Percentiles rank a stretch among this genome's conserved stretches.
Conservation (phyloP, 192 early-diverging fungal genomes). For the Coemansia sp. region DNA sequence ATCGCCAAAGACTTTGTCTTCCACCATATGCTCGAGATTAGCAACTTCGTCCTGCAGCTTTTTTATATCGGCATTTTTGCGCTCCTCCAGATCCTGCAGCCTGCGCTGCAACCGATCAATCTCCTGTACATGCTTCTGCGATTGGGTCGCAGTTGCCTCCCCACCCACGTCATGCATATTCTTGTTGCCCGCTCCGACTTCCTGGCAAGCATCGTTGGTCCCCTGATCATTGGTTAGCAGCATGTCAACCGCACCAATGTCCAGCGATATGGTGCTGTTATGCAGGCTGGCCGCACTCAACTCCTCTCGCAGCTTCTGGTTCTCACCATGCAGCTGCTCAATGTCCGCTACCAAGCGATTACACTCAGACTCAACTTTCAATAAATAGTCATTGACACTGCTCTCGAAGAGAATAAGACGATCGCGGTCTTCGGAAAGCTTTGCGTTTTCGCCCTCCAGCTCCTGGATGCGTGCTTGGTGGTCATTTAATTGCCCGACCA, state of each 20-base stretch:
- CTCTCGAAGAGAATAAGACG: constrained; percentile 19
- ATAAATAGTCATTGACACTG: constrained; percentile 39
- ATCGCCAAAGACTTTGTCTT: constrained; percentile 74
- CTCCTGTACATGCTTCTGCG: constrained; percentile 55
- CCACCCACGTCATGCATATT: constrained; percentile 20
- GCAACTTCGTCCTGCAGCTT: constrained; percentile 65
- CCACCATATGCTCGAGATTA: constrained; percentile 65
- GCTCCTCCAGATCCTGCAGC: constrained; percentile 57
- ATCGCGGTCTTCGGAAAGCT: constrained; percentile 58
- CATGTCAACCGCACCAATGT: constrained; percentile 33
- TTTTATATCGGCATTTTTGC: constrained; percentile 61
- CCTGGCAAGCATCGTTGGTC: constrained; percentile 3
- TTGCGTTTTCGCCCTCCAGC: constrained; percentile 58
- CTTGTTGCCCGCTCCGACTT: neutral
- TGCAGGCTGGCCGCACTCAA: constrained; percentile 47
- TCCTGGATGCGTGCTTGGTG: constrained; percentile 59
- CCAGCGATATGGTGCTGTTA: constrained; percentile 53
- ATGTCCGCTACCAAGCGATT: constrained; percentile 75
- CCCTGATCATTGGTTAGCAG: constrained; percentile 19
- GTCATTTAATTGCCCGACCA: constrained; percentile 26
- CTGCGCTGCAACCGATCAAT: constrained; percentile 54
- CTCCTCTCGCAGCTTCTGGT: constrained; percentile 46
- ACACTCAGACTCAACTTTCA: constrained; percentile 70
- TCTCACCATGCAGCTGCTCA: constrained; percentile 66
- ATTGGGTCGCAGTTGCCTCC: constrained; percentile 25